These are phyloP conservation scores for Stephania yunnanensis DNA, from an alignment of 164 flowering plant genomes.

Conservation along the genomic window DNA sequence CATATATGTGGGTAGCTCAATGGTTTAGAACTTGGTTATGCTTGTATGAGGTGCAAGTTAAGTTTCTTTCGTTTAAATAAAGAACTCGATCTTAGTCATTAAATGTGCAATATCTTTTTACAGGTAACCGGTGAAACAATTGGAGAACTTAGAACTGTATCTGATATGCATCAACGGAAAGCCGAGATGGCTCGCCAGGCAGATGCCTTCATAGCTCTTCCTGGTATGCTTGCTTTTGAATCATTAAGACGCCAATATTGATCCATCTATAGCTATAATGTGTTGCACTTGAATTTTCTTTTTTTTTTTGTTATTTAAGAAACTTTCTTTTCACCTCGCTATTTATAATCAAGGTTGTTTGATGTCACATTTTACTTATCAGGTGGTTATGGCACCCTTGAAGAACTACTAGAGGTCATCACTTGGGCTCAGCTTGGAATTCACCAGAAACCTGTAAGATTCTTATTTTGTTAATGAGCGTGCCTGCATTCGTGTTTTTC, in stretches of 20 bases:
- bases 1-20: too few relatives aligned
- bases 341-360: neutral
- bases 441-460: conserved; percentile 79
- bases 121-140: conserved; percentile 81
- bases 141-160: conserved; percentile 84
- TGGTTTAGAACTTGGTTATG: too few relatives aligned
- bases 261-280: too few relatives aligned
- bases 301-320: too few relatives aligned
- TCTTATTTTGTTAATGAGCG: neutral
- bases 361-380: conserved; percentile 5
- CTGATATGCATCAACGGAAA: conserved; percentile 90
- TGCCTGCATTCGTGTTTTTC: too few relatives aligned
- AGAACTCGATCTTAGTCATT: too few relatives aligned
- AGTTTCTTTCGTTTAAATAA: too few relatives aligned
- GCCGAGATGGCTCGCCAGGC: conserved; percentile 97
- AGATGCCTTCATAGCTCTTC: conserved; percentile 92
- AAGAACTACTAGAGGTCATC: conserved; percentile 86
- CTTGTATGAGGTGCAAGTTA: too few relatives aligned
- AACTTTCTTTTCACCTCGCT: neutral
- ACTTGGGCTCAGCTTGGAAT: conserved; percentile 96
- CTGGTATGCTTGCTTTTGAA: conserved; percentile 40
- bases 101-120: neutral
- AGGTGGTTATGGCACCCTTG: conserved; percentile 96
- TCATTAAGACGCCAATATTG: neutral
- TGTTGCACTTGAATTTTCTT: neutral